Conservation (phyloP, 2,329 filamentous ascomycete genomes). For the Penicillium sp. region DNA sequence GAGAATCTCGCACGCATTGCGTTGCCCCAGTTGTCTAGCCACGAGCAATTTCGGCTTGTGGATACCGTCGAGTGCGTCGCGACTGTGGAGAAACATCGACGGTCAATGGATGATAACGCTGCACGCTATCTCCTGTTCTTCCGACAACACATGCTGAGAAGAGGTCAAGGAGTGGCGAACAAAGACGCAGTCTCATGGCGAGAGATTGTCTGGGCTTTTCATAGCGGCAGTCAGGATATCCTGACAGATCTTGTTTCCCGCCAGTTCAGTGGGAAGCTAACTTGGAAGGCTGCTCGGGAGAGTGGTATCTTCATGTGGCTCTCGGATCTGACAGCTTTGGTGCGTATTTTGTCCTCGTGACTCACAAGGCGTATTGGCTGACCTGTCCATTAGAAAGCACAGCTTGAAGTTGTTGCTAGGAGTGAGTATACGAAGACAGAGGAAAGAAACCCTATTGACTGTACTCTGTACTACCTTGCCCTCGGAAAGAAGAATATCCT, state of each 20-base stretch:
- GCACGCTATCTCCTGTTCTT: slow-evolving; percentile 86
- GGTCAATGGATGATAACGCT: slow-evolving; percentile 87
- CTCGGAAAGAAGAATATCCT: slow-evolving; percentile 87
- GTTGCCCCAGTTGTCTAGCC: slow-evolving; percentile 76
- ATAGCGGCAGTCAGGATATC: slow-evolving; percentile 71
- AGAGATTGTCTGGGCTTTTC: slow-evolving; percentile 48
- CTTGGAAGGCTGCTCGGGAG: slow-evolving; percentile 81
- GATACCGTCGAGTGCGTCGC: slow-evolving; percentile 82
- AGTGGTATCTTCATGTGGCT: slow-evolving; percentile 96
- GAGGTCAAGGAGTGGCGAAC: slow-evolving; percentile 57
- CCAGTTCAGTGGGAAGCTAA: slow-evolving; percentile 74
- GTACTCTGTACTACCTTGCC: slow-evolving; percentile 86
- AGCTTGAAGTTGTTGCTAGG: slow-evolving; percentile 86
- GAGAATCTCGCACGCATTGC: slow-evolving; percentile 71
- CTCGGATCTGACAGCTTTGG: slow-evolving; percentile 69
- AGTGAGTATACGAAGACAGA: slow-evolving; percentile 91
- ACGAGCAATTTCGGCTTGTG: slow-evolving; percentile 80
- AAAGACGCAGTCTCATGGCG: slow-evolving; percentile 61
- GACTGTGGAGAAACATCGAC: slow-evolving; percentile 78
- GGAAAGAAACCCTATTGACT: slow-evolving; percentile 84
- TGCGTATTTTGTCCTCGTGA: slow-evolving; percentile 46
- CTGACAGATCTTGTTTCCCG: slow-evolving; percentile 75
- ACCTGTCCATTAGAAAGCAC: slow-evolving; percentile 54
- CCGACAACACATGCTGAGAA: slow-evolving; percentile 71
- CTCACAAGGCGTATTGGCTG: neutral